phyloP scores from a whole-genome alignment of 2,329 filamentous ascomycete species.

The Xylaria sp. region DNA sequence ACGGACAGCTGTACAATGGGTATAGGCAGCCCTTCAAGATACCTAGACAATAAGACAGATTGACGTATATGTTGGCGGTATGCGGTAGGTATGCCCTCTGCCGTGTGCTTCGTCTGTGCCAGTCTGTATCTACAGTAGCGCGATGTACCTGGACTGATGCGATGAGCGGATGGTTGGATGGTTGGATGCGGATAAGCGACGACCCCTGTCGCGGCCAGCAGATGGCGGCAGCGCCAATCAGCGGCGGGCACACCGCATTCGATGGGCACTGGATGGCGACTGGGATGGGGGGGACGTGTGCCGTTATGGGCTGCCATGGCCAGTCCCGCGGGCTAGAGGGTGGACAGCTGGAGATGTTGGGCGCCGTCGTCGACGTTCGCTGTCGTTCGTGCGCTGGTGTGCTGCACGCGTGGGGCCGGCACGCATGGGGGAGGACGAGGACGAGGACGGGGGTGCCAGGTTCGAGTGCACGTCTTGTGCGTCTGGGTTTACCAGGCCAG shows the following conservation, averaged over 20 bases:
- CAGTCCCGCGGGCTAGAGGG: background rate
- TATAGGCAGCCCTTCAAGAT: background rate
- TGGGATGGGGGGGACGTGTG: background rate
- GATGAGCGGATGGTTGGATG: conserved; percentile 10
- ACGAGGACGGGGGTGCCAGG: too few species aligned
- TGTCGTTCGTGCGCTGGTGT: conserved; percentile 31
- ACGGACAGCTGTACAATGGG: conserved; percentile 8
- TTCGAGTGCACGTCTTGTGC: too few species aligned
- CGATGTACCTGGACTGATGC: conserved; percentile 13
- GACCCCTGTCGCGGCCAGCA: conserved; percentile 30
- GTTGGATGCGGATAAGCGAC: conserved; percentile 15
- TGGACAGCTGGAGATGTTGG: conserved; percentile 16
- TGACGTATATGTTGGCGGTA: background rate
- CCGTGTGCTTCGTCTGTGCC: background rate
- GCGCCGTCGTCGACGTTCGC: conserved; percentile 21
- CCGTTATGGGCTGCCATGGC: conserved; percentile 13
- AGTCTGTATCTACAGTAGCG: conserved; percentile 2
- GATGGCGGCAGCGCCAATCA: conserved; percentile 24
- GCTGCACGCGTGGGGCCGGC: conserved; percentile 15
- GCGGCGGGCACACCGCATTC: conserved; percentile 16
- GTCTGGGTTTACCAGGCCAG: too few species aligned
- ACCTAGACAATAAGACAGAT: background rate
- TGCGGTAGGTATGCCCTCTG: background rate
- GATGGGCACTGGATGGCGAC: conserved; percentile 17
- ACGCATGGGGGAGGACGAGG: too few species aligned